A percentile compares a stretch with the other conserved stretches of the same genome.
Evolutionary conservation across 805 yeast species (phyloP).

Genomic region (Schizosaccharomyces pombe): DNA sequence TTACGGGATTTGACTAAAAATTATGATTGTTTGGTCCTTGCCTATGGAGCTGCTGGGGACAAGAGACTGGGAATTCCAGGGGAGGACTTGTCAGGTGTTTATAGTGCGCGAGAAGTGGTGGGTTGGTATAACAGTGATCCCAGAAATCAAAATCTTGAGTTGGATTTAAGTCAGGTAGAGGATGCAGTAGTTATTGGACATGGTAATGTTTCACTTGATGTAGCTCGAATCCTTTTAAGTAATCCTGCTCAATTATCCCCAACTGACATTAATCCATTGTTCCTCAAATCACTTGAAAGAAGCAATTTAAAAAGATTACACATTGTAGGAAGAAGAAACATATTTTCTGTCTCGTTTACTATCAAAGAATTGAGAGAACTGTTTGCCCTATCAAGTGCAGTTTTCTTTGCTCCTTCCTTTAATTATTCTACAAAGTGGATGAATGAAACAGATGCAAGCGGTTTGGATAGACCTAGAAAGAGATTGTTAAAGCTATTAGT

Average conservation of each 20-base stretch:
- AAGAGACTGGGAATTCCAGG: slow-evolving; percentile 35
- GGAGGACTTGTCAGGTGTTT: slow-evolving; percentile 34
- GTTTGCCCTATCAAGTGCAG: slow-evolving; percentile 32
- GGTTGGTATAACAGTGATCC: slow-evolving; percentile 95
- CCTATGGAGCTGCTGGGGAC: slow-evolving; percentile 57
- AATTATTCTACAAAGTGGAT: not conserved
- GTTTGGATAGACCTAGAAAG: not conserved
- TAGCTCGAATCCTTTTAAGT: slow-evolving; percentile 55
- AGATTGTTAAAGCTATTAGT: not conserved
- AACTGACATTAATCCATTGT: slow-evolving; percentile 52
- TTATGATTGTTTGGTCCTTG: slow-evolving; percentile 53
- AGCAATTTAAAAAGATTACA: slow-evolving; percentile 40
- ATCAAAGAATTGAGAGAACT: slow-evolving; percentile 80
- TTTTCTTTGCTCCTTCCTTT: slow-evolving; percentile 21
- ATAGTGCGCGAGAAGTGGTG: slow-evolving; percentile 66
- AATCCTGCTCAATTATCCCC: slow-evolving; percentile 31
- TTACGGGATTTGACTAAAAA: slow-evolving; percentile 26
- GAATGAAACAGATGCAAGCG: not conserved
- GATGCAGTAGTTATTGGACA: slow-evolving; percentile 74
- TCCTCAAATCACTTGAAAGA: slow-evolving; percentile 27
- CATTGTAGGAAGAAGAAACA: slow-evolving; percentile 69
- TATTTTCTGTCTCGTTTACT: slow-evolving; percentile 49
- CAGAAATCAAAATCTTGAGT: slow-evolving; percentile 24
- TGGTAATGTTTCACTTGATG: slow-evolving; percentile 88
- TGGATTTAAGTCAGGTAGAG: slow-evolving; percentile 37